Conservation (phyloP, 345 rosid species). For the Eutrema yunnanense region DNA sequence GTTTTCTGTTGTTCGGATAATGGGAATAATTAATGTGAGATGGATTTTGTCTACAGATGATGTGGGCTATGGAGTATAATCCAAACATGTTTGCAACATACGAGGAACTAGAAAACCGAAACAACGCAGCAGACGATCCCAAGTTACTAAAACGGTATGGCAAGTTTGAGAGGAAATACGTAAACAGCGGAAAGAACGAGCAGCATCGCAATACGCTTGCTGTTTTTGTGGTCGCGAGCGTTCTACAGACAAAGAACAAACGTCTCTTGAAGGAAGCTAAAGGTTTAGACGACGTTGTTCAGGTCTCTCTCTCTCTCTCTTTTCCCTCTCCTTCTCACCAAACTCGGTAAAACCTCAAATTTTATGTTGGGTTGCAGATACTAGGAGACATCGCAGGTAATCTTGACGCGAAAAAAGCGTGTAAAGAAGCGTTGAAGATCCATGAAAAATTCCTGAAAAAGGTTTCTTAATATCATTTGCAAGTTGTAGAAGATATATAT, state of each 20-base stretch:
- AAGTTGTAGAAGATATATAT: not conserved
- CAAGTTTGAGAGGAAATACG: conserved; percentile 64
- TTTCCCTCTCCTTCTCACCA: conserved; percentile 8
- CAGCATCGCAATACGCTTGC: conserved; percentile 51
- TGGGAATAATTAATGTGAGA: not conserved
- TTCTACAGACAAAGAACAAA: conserved; percentile 85
- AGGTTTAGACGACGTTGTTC: conserved; percentile 85
- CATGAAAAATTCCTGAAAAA: conserved; percentile 71
- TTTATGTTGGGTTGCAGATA: conserved; percentile 40
- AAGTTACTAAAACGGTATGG: conserved; percentile 74
- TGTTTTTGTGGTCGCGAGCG: conserved; percentile 81
- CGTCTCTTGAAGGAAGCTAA: conserved; percentile 76
- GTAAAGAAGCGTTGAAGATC: conserved; percentile 72
- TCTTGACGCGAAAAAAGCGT: conserved; percentile 80
- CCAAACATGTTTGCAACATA: conserved; percentile 65
- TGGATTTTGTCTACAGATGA: conserved; percentile 56
- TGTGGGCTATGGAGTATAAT: conserved; percentile 98
- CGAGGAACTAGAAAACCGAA: conserved; percentile 40
- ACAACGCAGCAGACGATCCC: conserved; percentile 23
- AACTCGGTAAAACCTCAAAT: not conserved
- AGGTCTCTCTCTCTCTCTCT: conserved; percentile 35
- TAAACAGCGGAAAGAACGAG: conserved; percentile 46
- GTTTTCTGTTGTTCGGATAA: not conserved
- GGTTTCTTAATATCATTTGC: conserved; percentile 30
- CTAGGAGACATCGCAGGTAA: conserved; percentile 64